Evolutionary conservation across 2,329 filamentous ascomycete genomes (phyloP).

Genomic region (Colletotrichum sp.): DNA sequence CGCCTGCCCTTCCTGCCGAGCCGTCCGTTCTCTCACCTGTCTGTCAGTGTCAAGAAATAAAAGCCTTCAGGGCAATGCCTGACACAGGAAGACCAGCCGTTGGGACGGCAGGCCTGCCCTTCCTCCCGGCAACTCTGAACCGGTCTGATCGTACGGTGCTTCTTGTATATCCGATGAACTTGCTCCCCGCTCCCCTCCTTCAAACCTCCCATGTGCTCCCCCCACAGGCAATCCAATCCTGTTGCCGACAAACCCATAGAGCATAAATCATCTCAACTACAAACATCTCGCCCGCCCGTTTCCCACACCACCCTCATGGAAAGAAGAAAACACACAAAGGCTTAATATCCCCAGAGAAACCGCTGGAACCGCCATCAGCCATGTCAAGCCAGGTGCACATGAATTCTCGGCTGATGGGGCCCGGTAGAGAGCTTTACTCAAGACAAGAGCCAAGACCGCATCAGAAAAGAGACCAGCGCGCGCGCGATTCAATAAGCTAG

Average conservation of each 20-base stretch:
- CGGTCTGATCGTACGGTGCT: not conserved
- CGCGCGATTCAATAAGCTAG: not conserved
- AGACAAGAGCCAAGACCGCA: not conserved
- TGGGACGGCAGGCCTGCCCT: not conserved
- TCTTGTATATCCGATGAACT: conserved; percentile 8
- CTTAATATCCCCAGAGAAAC: not conserved
- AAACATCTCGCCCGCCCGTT: not conserved
- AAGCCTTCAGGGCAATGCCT: not conserved
- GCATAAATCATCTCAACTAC: conserved; percentile 8
- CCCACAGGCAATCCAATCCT: not conserved
- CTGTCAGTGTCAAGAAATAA: not conserved
- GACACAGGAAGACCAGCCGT: not conserved
- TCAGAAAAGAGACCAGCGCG: not conserved
- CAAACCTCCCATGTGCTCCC: not conserved
- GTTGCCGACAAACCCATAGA: not conserved
- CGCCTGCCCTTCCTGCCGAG: not conserved
- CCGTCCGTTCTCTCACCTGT: not conserved
- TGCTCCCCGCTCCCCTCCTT: not conserved
- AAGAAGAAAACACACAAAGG: not conserved
- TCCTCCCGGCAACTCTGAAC: not conserved
- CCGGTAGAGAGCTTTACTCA: not conserved
- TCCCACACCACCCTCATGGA: not conserved
- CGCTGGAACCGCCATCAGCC: not conserved
- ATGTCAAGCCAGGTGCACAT: not conserved
- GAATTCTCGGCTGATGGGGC: not conserved